These are phyloP conservation scores for Adansonia digitata DNA, from an alignment of 345 rosid species.

Conservation along the genomic window DNA sequence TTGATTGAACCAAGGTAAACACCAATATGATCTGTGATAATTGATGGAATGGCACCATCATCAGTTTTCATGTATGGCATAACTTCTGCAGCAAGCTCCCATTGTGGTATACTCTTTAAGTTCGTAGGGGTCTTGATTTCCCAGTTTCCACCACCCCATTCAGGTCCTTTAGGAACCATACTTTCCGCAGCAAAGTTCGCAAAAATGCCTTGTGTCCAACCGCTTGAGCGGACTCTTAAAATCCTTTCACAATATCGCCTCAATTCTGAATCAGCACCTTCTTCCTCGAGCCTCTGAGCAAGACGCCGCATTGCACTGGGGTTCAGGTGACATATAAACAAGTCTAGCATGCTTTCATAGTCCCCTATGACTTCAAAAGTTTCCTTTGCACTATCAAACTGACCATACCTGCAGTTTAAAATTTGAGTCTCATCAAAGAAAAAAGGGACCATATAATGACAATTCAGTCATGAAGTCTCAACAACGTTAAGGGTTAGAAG, in stretches of 20 bases:
- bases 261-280: slow-evolving; percentile 72
- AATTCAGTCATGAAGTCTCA: not conserved
- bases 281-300: slow-evolving; percentile 96
- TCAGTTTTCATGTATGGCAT: slow-evolving; percentile 98
- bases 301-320: slow-evolving; percentile 99
- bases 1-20: slow-evolving; percentile 87
- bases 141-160: slow-evolving; percentile 99
- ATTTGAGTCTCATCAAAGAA: slow-evolving; percentile 5
- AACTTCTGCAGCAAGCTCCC: slow-evolving; percentile 97
- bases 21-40: slow-evolving; percentile 83
- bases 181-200: slow-evolving; percentile 99
- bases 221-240: slow-evolving; percentile 84
- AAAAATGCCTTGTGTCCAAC: slow-evolving; percentile 99
- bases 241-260: slow-evolving; percentile 93
- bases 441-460: slow-evolving; percentile 6
- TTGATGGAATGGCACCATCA: slow-evolving; percentile 91
- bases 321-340: slow-evolving; percentile 95
- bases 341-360: slow-evolving; percentile 89
- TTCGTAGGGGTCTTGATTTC: slow-evolving; percentile 89
- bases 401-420: slow-evolving; percentile 76
- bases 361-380: slow-evolving; percentile 96
- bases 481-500: not conserved
- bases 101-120: slow-evolving; percentile 80
- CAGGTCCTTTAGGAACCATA: slow-evolving; percentile 97
- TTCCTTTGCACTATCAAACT: slow-evolving; percentile 93